Percentiles rank a stretch among this genome's conserved stretches.
phyloP scores from a whole-genome alignment of 75 land plant genomes.

The Pinus albicaulis region DNA sequence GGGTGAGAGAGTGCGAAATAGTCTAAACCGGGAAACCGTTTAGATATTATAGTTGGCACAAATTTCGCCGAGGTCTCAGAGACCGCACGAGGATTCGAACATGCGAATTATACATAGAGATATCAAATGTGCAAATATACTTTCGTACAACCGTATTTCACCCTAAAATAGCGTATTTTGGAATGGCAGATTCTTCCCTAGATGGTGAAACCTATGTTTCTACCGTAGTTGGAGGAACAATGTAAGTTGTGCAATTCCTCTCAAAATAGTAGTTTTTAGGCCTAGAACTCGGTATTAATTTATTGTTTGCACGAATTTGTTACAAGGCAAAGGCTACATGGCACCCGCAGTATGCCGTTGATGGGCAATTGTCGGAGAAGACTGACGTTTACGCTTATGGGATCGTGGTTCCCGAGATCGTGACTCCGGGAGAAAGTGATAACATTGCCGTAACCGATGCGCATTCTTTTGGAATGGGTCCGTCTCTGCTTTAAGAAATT shows the following conservation, averaged over 20 bases:
- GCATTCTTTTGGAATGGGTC: too few species aligned
- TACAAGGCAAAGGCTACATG: too few species aligned
- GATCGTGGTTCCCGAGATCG: too few species aligned
- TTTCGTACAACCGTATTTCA: slow-evolving; percentile 28
- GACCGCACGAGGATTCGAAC: slow-evolving; percentile 37
- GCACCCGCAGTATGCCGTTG: too few species aligned
- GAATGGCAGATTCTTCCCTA: slow-evolving; percentile 37
- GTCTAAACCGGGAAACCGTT: not conserved
- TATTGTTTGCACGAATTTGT: too few species aligned
- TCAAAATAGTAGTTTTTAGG: too few species aligned
- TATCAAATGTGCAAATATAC: slow-evolving; percentile 59
- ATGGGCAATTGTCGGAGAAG: too few species aligned
- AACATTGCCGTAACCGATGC: too few species aligned
- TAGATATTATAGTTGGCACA: not conserved
- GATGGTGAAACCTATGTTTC: slow-evolving; percentile 29
- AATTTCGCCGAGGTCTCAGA: slow-evolving; percentile 11
- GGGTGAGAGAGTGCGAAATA: not conserved
- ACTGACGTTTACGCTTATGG: too few species aligned
- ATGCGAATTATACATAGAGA: slow-evolving; percentile 56
- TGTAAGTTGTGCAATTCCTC: not conserved
- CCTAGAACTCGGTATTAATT: too few species aligned
- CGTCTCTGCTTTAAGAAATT: too few species aligned
- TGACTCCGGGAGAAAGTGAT: too few species aligned
- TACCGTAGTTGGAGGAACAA: slow-evolving; percentile 40
- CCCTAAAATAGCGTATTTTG: slow-evolving; percentile 50